These are phyloP conservation scores for Ilyonectria sp. DNA, from an alignment of 2,329 filamentous ascomycete species.

Conservation along the genomic window DNA sequence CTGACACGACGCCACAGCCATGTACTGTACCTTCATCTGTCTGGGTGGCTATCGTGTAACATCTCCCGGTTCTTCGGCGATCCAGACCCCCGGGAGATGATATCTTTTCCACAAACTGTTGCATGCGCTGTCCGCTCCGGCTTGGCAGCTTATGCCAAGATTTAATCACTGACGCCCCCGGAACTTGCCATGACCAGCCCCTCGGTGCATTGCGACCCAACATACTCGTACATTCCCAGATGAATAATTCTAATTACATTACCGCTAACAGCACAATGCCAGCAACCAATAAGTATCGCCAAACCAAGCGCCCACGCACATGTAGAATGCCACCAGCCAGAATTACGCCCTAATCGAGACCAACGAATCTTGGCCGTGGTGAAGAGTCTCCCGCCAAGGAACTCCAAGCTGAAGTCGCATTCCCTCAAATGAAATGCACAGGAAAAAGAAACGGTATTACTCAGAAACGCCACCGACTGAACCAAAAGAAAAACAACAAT, in stretches of 20 bases:
- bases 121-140: neutral
- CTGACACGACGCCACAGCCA: too few relatives aligned
- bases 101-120: neutral
- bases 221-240: neutral
- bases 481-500: neutral
- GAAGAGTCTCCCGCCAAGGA: neutral
- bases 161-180: neutral
- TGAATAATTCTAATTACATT: neutral
- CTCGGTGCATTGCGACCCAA: neutral
- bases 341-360: neutral
- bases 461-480: neutral
- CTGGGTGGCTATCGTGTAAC: too few relatives aligned
- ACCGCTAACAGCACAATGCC: neutral
- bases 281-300: neutral
- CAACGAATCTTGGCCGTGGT: neutral
- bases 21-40: too few relatives aligned
- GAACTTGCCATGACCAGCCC: neutral
- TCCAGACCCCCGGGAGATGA: too few relatives aligned
- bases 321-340: neutral
- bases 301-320: neutral
- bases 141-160: neutral
- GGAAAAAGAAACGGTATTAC: neutral
- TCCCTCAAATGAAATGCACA: neutral
- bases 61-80: too few relatives aligned
- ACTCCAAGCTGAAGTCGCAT: neutral